Base-by-base conservation (phyloP, 148 eudicot genomes). In the Spergularia marina region DNA sequence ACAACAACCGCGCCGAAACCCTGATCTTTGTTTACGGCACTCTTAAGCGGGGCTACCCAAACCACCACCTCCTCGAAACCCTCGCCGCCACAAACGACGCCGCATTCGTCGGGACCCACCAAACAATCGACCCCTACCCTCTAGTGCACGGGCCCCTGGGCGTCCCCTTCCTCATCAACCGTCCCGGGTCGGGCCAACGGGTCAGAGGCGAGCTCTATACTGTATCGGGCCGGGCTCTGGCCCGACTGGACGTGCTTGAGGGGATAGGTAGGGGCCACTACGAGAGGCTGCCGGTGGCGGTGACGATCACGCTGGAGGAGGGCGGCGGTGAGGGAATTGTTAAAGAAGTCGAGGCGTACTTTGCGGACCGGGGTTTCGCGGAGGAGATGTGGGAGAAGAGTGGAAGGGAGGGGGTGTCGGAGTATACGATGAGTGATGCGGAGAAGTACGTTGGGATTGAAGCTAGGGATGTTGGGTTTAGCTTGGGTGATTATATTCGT, bases 21-120 rank as follows among this genome's bases (percentile, higher is more conserved):
- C 76, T 76, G 57, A 84, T 91, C 53, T 89, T 91, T 86, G 83
- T 87, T 0, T 91, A 91, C 77, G 97, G 97, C 7, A 91, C 97
- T 2, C 89, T 91, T 11, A 91, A 91, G 72, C 87, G 79, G 15
- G 91, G 89, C 39, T 89, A 88, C 82, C 73, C 86, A 64, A 91
- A 91, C 85, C 97, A 91, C 76, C 20, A 25, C 58, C 85, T 91
- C 20, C 55, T 91, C 52, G 76, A 83, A 54, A 65, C 68, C 51
- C 78, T 88, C 13, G 78, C 74, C 69, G 54, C 81, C 39, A 58
- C 89, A 11, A 72, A 81, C 83, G 91, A 88, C 84, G 94, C 94
- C 74, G 55, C 47, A 10, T 88, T 66, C 74, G 0, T 85, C 49
- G 91, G 94, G 58, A 5, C 67, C 14, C 68, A 68, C 83, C 70